Evolutionary conservation across 768 basidiomycete species (phyloP).

Genomic region (Psilocybe tampanensis): DNA sequence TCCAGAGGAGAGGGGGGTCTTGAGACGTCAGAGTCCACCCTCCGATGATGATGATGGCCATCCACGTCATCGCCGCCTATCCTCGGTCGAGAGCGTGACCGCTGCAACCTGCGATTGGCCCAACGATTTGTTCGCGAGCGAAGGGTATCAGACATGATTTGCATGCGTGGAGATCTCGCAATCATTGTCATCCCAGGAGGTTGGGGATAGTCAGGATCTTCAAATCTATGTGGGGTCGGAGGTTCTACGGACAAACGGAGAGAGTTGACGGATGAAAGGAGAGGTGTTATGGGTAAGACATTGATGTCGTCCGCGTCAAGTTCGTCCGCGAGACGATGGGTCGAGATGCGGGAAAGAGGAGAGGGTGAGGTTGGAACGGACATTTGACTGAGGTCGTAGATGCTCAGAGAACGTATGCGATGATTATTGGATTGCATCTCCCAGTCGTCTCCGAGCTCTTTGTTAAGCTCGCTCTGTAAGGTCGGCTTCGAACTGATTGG

Average conservation of each 20-base stretch:
- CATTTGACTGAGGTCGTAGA: slow-evolving; percentile 52
- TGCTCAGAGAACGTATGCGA: slow-evolving; percentile 53
- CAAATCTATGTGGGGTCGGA: slow-evolving; percentile 37
- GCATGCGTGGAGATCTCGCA: slow-evolving; percentile 33
- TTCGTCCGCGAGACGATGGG: not conserved
- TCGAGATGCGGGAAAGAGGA: slow-evolving; percentile 17
- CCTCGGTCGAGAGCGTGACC: slow-evolving; percentile 23
- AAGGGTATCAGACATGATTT: slow-evolving; percentile 51
- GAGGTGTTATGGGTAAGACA: not conserved
- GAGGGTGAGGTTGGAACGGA: slow-evolving; percentile 45
- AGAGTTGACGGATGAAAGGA: slow-evolving; percentile 16
- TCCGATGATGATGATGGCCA: not conserved
- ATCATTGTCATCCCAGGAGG: slow-evolving; percentile 5
- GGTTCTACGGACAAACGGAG: slow-evolving; percentile 45
- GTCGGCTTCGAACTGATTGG: slow-evolving; percentile 31
- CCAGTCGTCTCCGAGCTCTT: slow-evolving; percentile 49
- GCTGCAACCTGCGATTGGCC: slow-evolving; percentile 57
- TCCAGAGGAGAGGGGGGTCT: not conserved
- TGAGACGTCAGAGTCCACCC: not conserved
- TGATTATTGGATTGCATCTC: slow-evolving; percentile 4
- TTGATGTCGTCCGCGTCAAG: not conserved
- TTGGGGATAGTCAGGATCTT: not conserved
- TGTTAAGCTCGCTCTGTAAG: slow-evolving; percentile 62
- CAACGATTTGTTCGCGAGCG: slow-evolving; percentile 61
- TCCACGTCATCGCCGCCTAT: slow-evolving; percentile 13